A percentile compares a stretch with the other conserved stretches of the same genome.
phyloP scores from a whole-genome alignment of 2,329 filamentous ascomycete genomes.

The Pestalotiopsis sp. region DNA sequence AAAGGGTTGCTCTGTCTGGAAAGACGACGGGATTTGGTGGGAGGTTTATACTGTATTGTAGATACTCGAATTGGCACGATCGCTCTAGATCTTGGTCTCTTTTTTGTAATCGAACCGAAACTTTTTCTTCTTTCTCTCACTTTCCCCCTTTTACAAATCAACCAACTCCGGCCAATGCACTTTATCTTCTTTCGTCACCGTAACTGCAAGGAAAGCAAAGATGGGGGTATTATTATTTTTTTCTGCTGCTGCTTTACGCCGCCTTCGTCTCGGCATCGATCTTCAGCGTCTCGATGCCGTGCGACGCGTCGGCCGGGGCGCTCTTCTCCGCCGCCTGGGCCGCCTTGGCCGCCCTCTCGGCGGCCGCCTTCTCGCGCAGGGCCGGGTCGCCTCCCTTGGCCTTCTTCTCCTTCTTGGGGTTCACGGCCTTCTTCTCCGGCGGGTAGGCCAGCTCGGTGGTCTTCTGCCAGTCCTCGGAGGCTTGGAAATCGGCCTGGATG shows the following conservation, averaged over 20 bases:
- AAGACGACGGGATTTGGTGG: neutral
- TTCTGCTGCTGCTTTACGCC: neutral
- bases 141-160: neutral
- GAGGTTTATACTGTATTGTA: neutral
- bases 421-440: constrained; percentile 69
- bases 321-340: constrained; percentile 8
- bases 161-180: constrained; percentile 10
- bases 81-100: neutral
- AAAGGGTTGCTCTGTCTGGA: neutral
- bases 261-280: constrained; percentile 8
- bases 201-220: neutral
- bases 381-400: constrained; percentile 8
- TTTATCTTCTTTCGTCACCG: neutral
- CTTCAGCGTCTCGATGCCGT: constrained; percentile 13
- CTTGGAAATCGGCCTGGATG: constrained; percentile 74
- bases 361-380: neutral
- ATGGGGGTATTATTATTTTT: constrained; percentile 4
- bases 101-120: neutral
- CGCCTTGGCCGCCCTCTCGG: constrained; percentile 5
- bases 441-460: constrained; percentile 83
- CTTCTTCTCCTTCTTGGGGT: constrained; percentile 62
- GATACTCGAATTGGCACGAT: neutral
- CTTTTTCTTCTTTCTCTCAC: neutral
- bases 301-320: constrained; percentile 5
- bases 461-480: constrained; percentile 78